These are phyloP conservation scores for Penicillium samsonianum DNA, from an alignment of 495 filamentous ascomycete species.

Conservation along the genomic window DNA sequence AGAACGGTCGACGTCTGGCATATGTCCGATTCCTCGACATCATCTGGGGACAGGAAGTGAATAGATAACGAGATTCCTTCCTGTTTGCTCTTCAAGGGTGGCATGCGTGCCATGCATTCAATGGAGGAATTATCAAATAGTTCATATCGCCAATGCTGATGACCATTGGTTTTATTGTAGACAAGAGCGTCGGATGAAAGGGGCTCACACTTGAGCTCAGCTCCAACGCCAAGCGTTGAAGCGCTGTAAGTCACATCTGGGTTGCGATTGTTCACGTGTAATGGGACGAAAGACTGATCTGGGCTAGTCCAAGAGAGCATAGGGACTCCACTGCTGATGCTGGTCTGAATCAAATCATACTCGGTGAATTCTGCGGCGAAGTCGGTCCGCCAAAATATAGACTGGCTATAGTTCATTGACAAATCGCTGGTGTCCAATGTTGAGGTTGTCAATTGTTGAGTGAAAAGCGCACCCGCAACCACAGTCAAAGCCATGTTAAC, in stretches of 20 bases:
- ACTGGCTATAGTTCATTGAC: slow-evolving; percentile 38
- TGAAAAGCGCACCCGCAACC: slow-evolving; percentile 43
- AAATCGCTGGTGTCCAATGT: slow-evolving; percentile 28
- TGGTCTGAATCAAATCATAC: slow-evolving; percentile 45
- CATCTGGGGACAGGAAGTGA: slow-evolving; percentile 39
- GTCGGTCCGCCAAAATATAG: slow-evolving; percentile 34
- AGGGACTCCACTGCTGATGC: slow-evolving; percentile 41
- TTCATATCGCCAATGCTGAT: slow-evolving; percentile 34
- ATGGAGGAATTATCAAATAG: slow-evolving; percentile 29
- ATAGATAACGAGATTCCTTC: slow-evolving; percentile 38
- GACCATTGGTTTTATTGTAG: slow-evolving; percentile 14
- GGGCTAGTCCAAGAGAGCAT: slow-evolving; percentile 42
- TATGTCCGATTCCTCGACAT: slow-evolving; percentile 25
- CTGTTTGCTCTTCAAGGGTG: slow-evolving; percentile 22
- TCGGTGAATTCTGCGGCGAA: slow-evolving; percentile 44
- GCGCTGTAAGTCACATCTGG: slow-evolving; percentile 33
- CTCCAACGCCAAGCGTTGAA: slow-evolving; percentile 36
- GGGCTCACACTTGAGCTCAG: slow-evolving; percentile 30
- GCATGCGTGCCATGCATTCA: slow-evolving; percentile 35
- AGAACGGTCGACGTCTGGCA: slow-evolving; percentile 41
- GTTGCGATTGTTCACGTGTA: slow-evolving; percentile 29
- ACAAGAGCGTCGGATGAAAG: slow-evolving; percentile 25
- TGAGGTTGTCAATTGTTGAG: slow-evolving; percentile 36
- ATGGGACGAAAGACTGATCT: slow-evolving; percentile 39
- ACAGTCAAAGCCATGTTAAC: slow-evolving; percentile 39